Evolutionary conservation across 2,329 filamentous ascomycete genomes (phyloP), one percentile per base, ranked within the genome.

Genomic region (Geoglossum cookeanum): DNA sequence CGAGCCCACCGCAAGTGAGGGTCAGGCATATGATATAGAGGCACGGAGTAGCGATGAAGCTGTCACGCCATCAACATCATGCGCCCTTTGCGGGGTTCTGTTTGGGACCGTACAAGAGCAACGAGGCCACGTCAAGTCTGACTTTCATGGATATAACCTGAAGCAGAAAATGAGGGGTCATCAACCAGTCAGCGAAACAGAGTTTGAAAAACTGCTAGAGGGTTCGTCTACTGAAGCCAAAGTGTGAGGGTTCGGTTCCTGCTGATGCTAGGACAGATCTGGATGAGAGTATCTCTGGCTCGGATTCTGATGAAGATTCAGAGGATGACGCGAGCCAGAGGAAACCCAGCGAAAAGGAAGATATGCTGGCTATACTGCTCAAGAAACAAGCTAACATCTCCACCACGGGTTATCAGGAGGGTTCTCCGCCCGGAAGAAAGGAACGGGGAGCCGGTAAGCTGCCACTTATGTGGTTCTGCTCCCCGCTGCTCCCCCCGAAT

Each of bases 221-320:
- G 69, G 68, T 67, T 62, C 42, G 56, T 51, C 22, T 6, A 17
- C 6, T 54, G 51, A 13, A n/a, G 6, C 32, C 17, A 29, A 2
- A 4, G 39, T 45, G 15, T 17, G 7, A 49, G 4, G 22, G 45
- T 11, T 17, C 39, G 8, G 49, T 15, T 13, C 49, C 17, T 39
- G 37, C 54, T 56, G 17, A 56, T 47, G 15, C 5, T 5, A 32
- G 11, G 17, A 54, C 39, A 63, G 81, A 92, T 59, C 74, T 98
- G 37, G 87, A 96, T 63, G 91, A 98, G 73, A 92, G 86, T 65
- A 77, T 94, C 59, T 97, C 92, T 1, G 92, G 94, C 13, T 95
- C 89, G 1, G 80, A 83, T 35, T 78, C 76, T 7, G 84, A 89
- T 0, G 79, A 81, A 1, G 81, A 84, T 55, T 81, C 78, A 0